These are phyloP conservation scores for Monosporascus sp. DNA, from an alignment of 2,329 filamentous ascomycete genomes.

Conservation along the genomic window DNA sequence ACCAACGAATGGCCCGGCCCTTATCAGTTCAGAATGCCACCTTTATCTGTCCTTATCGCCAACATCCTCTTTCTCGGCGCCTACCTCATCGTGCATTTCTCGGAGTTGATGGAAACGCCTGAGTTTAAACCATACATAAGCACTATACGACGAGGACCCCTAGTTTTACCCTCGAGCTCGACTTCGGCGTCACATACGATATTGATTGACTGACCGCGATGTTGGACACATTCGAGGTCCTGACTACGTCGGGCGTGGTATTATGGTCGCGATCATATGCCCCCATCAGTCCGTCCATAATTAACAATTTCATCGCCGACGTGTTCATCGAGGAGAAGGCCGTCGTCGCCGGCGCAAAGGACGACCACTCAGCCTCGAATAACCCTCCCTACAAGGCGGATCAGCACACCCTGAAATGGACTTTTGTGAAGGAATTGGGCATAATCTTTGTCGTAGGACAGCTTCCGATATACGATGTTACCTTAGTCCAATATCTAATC, in stretches of 20 bases:
- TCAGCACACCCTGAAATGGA: constrained; percentile 93
- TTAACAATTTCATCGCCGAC: constrained; percentile 93
- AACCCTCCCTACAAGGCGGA: constrained; percentile 82
- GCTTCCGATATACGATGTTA: constrained; percentile 3
- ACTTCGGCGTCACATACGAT: background rate
- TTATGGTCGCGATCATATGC: constrained; percentile 90
- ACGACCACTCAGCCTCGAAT: constrained; percentile 51
- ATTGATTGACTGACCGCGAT: constrained; percentile 46
- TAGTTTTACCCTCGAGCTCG: background rate
- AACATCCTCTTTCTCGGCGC: background rate
- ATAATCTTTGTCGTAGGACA: constrained; percentile 83
- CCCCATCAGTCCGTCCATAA: constrained; percentile 71
- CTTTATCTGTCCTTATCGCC: constrained; percentile 5
- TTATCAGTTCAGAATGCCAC: constrained; percentile 2
- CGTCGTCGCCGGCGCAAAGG: constrained; percentile 54
- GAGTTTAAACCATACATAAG: no score
- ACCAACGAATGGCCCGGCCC: background rate
- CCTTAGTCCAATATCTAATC: background rate
- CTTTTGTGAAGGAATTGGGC: constrained; percentile 83
- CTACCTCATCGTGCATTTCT: constrained; percentile 13
- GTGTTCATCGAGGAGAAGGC: constrained; percentile 96
- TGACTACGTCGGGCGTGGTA: constrained; percentile 93
- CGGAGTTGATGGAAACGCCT: background rate
- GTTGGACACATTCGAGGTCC: constrained; percentile 94
- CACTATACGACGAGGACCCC: no score